These are phyloP conservation scores for Chamaecyparis obtusa DNA, from an alignment of 75 land plant species.

Conservation along the genomic window DNA sequence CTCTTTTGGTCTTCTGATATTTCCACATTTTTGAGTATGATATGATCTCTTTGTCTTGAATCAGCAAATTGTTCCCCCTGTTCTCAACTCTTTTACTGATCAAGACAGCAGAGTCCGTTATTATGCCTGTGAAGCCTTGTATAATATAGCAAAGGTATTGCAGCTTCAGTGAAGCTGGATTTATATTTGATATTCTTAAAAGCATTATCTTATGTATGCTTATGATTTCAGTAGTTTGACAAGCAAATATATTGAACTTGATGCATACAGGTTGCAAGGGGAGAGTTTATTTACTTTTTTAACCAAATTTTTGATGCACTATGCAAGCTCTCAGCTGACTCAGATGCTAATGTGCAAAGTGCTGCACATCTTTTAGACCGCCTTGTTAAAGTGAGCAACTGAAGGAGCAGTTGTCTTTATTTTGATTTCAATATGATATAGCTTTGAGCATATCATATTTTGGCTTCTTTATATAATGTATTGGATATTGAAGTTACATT, in stretches of 20 bases:
- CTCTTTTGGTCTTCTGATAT: background rate
- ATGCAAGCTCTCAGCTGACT: slow-evolving; percentile 98
- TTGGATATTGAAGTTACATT: background rate
- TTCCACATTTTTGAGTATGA: background rate
- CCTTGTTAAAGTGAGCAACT: slow-evolving; percentile 77
- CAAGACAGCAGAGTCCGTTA: slow-evolving; percentile 98
- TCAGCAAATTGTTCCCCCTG: slow-evolving; percentile 97
- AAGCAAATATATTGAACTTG: background rate
- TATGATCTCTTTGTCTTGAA: background rate
- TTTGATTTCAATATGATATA: background rate
- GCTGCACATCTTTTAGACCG: slow-evolving; percentile 99
- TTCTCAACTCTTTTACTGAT: slow-evolving; percentile 83
- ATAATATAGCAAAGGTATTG: slow-evolving; percentile 98
- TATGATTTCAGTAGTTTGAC: background rate
- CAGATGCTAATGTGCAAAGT: slow-evolving; percentile 97
- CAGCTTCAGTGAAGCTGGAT: background rate
- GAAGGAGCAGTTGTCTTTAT: background rate
- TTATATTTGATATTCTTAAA: background rate
- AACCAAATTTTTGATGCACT: slow-evolving; percentile 99
- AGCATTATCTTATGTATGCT: background rate
- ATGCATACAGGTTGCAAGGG: slow-evolving; percentile 85
- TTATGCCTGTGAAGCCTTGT: slow-evolving; percentile 99
- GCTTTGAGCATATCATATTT: background rate
- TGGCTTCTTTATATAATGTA: background rate
- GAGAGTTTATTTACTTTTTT: slow-evolving; percentile 90